Conservation (phyloP, 2,329 filamentous ascomycete genomes). For the Ilyonectria destructans region DNA sequence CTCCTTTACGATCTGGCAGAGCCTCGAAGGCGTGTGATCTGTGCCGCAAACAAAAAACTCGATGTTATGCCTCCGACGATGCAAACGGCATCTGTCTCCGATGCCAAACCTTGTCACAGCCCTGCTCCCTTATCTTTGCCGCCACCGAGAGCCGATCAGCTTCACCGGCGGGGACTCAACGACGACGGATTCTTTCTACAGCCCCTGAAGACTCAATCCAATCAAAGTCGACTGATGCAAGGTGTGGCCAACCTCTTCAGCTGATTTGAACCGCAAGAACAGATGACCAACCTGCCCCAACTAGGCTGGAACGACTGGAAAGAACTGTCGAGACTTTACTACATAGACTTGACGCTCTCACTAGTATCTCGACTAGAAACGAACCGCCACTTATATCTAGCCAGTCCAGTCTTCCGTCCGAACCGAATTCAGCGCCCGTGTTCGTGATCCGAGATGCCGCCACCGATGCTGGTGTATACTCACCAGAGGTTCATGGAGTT, state of each 20-base stretch:
- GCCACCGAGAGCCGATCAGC: not conserved
- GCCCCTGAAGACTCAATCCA: not conserved
- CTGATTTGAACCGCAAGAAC: not conserved
- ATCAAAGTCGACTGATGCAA: constrained; percentile 13
- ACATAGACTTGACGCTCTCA: constrained; percentile 10
- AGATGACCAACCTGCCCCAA: not conserved
- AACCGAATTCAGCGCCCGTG: constrained; percentile 43
- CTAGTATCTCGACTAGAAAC: not conserved
- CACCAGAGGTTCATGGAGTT: constrained; percentile 24
- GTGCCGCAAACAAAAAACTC: constrained; percentile 48
- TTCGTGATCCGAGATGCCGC: constrained; percentile 50
- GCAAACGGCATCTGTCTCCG: constrained; percentile 42
- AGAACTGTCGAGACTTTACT: too few relatives aligned
- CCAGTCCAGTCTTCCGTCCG: not conserved
- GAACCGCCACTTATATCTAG: not conserved
- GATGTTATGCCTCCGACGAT: constrained; percentile 42
- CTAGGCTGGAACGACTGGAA: constrained; percentile 33
- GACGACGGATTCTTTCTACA: not conserved
- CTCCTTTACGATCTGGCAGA: constrained; percentile 41
- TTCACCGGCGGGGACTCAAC: not conserved
- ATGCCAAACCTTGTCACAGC: constrained; percentile 44
- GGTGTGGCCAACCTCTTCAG: constrained; percentile 9
- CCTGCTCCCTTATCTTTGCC: constrained; percentile 38
- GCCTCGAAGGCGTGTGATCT: constrained; percentile 48
- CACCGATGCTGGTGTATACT: constrained; percentile 44